These are phyloP conservation scores for Eugenia klotzschiana DNA, from an alignment of 441 rosid species.

Conservation along the genomic window DNA sequence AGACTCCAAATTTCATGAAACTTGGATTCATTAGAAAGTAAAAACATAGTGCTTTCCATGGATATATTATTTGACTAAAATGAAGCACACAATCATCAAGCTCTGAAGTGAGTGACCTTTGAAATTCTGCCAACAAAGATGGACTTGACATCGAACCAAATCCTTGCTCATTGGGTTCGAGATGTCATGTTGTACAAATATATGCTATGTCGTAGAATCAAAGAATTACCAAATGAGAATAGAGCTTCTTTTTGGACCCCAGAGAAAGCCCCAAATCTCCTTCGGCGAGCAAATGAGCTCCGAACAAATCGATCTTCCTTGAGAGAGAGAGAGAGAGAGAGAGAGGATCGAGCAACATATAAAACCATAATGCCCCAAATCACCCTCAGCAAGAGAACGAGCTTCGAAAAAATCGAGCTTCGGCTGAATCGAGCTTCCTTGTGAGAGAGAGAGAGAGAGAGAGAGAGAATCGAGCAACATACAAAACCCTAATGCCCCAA, in stretches of 20 bases:
- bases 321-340: neutral
- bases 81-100: neutral
- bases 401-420: neutral
- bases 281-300: too few relatives aligned
- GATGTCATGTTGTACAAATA: neutral
- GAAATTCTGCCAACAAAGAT: too few relatives aligned
- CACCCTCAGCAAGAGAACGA: neutral
- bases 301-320: neutral
- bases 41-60: too few relatives aligned
- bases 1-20: neutral
- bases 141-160: neutral
- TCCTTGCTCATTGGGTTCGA: neutral
- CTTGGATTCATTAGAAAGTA: neutral
- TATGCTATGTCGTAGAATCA: accelerated
- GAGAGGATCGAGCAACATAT: neutral
- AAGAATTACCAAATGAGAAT: neutral
- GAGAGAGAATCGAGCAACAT: neutral
- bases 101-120: too few relatives aligned
- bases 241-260: too few relatives aligned
- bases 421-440: neutral
- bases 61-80: too few relatives aligned
- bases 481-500: neutral
- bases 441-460: too few relatives aligned
- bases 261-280: too few relatives aligned
- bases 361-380: neutral